Evolutionary conservation across 23 red algal species (phyloP).

Genomic region (Agarophyton chilense): DNA sequence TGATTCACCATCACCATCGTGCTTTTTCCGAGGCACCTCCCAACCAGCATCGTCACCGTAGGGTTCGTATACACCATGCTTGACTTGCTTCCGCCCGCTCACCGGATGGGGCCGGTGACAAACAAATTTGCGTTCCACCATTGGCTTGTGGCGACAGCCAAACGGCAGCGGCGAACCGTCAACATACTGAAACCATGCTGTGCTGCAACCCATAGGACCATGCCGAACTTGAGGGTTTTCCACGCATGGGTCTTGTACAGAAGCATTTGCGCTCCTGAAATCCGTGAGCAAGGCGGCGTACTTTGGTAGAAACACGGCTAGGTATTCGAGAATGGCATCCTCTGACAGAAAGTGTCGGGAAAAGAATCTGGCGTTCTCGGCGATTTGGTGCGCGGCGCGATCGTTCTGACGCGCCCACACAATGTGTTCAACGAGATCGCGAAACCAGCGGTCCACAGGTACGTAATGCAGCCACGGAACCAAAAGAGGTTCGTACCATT

Average conservation of each 20-base stretch:
- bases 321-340: conserved; percentile 29
- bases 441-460: conserved; percentile 50
- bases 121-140: conserved; percentile 15
- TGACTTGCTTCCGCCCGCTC: conserved; percentile 37
- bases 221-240: neutral
- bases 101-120: conserved; percentile 44
- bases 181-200: conserved; percentile 34
- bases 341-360: conserved; percentile 36
- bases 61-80: conserved; percentile 27
- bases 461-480: conserved; percentile 50
- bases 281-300: conserved; percentile 2
- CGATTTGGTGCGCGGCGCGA: conserved; percentile 3
- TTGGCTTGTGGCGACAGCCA: conserved; percentile 38
- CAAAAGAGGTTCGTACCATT: conserved; percentile 76
- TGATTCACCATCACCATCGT: no score
- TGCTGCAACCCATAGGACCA: conserved; percentile 38
- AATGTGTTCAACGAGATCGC: conserved; percentile 41
- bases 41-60: conserved; percentile 15
- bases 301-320: conserved; percentile 33
- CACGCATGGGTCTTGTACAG: conserved; percentile 26
- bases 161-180: conserved; percentile 19
- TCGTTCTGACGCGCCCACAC: conserved; percentile 60
- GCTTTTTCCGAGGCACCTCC: no score
- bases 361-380: conserved; percentile 1
- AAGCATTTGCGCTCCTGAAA: neutral